Percentiles rank a stretch among this genome's conserved stretches.
Conservation (phyloP, 192 early-diverging fungal genomes). For the Fimicolochytrium jonesii region DNA sequence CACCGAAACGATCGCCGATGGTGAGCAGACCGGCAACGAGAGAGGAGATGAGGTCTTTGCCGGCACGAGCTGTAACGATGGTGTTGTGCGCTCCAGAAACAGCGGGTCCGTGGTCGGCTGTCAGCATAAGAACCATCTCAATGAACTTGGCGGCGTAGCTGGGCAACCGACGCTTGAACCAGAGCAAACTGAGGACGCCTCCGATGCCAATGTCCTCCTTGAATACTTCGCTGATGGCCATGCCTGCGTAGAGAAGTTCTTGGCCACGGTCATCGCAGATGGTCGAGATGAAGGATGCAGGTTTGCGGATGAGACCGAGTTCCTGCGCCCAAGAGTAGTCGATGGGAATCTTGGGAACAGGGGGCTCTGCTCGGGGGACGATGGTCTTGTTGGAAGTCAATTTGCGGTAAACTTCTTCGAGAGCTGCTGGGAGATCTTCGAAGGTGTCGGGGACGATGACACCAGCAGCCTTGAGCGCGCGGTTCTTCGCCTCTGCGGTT, state of each 20-base stretch:
- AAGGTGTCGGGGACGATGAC: slow-evolving; percentile 93
- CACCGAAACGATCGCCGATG: slow-evolving; percentile 97
- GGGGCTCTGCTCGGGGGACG: slow-evolving; percentile 75
- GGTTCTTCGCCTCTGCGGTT: slow-evolving; percentile 97
- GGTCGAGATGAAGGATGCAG: slow-evolving; percentile 96
- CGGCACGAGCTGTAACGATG: slow-evolving; percentile 85
- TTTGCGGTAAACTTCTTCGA: slow-evolving; percentile 72
- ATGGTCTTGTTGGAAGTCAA: slow-evolving; percentile 72
- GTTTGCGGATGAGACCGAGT: slow-evolving; percentile 96
- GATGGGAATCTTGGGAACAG: slow-evolving; percentile 95
- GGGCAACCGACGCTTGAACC: slow-evolving; percentile 98
- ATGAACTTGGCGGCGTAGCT: slow-evolving; percentile 95
- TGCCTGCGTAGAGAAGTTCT: slow-evolving; percentile 96
- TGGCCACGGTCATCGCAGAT: slow-evolving; percentile 99
- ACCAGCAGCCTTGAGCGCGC: slow-evolving; percentile 76
- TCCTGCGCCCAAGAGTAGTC: slow-evolving; percentile 99
- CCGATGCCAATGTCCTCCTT: slow-evolving; percentile 98
- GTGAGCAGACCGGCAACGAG: slow-evolving; percentile 92
- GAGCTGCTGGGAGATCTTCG: slow-evolving; percentile 82
- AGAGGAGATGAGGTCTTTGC: slow-evolving; percentile 95
- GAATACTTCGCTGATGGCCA: slow-evolving; percentile 98
- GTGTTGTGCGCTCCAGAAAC: slow-evolving; percentile 80
- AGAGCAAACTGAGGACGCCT: slow-evolving; percentile 92
- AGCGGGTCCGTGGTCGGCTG: slow-evolving; percentile 98
- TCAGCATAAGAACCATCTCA: slow-evolving; percentile 99